Conservation (phyloP, 495 filamentous ascomycete genomes). For the Xylaria cubensis region DNA sequence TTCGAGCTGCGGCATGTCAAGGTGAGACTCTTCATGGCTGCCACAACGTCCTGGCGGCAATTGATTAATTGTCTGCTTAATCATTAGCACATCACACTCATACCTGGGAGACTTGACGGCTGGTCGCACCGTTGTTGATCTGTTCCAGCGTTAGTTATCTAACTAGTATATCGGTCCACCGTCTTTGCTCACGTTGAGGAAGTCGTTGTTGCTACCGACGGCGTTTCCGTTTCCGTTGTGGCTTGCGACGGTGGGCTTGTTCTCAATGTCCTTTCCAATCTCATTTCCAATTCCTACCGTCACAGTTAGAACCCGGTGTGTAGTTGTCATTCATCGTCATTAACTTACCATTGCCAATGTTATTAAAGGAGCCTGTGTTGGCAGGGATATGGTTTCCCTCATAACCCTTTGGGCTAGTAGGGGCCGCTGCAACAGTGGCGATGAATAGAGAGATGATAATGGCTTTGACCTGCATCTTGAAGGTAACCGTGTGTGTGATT, state of each 20-base stretch:
- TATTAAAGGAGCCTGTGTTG: background rate
- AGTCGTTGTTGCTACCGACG: conserved; percentile 2
- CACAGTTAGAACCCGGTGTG: background rate
- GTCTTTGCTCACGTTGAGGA: background rate
- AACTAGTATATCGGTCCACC: background rate
- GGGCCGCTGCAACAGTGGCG: background rate
- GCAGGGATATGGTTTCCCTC: no score
- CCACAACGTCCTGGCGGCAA: conserved; percentile 7
- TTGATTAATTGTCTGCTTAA: background rate
- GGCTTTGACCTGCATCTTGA: conserved; percentile 1
- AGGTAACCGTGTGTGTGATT: no score
- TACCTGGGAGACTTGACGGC: conserved; percentile 9
- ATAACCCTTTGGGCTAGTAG: background rate
- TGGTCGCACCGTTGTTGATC: background rate
- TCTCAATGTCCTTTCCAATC: conserved; percentile 7
- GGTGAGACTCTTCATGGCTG: conserved; percentile 8
- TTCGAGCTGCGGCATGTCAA: background rate
- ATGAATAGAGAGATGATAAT: background rate
- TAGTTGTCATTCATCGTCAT: background rate
- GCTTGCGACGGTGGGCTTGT: background rate
- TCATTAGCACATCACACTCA: background rate
- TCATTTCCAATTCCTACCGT: background rate
- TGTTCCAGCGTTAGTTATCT: background rate
- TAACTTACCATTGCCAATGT: background rate
- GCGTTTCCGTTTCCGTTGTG: conserved; percentile 8